Base-by-base conservation (phyloP, 768 basidiomycete genomes). In the Lentinula guzmanii region DNA sequence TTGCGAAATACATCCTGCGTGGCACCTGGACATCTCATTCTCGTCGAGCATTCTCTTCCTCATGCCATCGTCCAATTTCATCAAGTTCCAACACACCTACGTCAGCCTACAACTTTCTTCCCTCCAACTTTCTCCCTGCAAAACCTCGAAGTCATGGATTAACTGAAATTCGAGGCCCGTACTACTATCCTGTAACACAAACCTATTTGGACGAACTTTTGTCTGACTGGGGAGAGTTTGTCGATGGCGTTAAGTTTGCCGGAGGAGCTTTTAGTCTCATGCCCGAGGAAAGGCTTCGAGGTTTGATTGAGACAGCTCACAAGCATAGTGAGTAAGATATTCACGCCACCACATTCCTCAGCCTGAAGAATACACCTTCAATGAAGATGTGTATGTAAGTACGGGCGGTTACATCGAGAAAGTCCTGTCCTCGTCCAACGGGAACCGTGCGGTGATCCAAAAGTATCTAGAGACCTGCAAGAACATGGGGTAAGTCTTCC, bases 241-340 rank as follows among this genome's bases (percentile, higher is more conserved):
- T 78, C 24, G 79, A 81, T 60, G 75, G 78, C 0, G 67, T 80
- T 54, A 79, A 81, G 65, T 79, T 79, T 57, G 77, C 77, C 1
- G 77, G 77, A 5, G 78, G 79, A 11, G 73, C 72, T 0, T 79
- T 78, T 62, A 72, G 73, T 45, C 70, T 77, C 52, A 76, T 80
- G 73, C 79, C 77, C 0, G 70, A 73, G 64, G 73, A 75, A 8
- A 65, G 71, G 54, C 64, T 80, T 61, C 70, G 61, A 31, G 71
- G 64, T 9, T 62, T 79, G 61, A 77, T 80, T 52, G 73, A 79
- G 31, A 68, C 74, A 2, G 74, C 75, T 6, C 78, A 81, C 66
- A 71, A 75, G 53, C 72, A 79, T 62, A 64, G 69, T 65, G 57
- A 60, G 60, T 18, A 24, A 1, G 24, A 24, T 24, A 24, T 24